Conservation (phyloP, 768 basidiomycete genomes). For the Lactarius quietus region DNA sequence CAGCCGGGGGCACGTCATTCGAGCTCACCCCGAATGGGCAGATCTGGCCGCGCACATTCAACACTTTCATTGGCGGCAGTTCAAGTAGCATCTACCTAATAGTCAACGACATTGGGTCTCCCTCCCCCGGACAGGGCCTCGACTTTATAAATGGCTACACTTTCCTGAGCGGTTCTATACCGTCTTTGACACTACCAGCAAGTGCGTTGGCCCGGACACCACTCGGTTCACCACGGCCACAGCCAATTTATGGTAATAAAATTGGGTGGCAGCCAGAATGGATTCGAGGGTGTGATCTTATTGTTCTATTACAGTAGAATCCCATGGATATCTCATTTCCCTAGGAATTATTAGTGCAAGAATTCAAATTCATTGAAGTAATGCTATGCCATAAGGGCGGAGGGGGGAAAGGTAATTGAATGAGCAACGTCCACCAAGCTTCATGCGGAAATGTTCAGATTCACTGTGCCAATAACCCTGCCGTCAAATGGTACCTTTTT, state of each 20-base stretch:
- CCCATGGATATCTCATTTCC: no score
- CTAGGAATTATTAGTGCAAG: background rate
- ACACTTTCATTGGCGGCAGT: conserved; percentile 42
- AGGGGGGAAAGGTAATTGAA: no score
- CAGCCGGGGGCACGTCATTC: conserved; percentile 34
- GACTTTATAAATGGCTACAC: conserved; percentile 55
- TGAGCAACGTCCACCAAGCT: no score
- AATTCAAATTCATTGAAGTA: background rate
- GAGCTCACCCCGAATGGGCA: conserved; percentile 43
- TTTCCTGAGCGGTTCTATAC: conserved; percentile 64
- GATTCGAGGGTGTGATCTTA: no score
- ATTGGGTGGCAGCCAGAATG: no score
- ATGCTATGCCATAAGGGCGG: background rate
- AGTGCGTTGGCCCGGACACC: conserved; percentile 54
- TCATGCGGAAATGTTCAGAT: no score
- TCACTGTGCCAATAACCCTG: no score
- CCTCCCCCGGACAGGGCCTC: conserved; percentile 44
- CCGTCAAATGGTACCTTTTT: no score
- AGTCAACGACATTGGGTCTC: conserved; percentile 37
- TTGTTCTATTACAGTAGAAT: no score
- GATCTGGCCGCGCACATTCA: conserved; percentile 42
- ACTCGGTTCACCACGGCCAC: conserved; percentile 47
- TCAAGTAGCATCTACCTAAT: conserved; percentile 38
- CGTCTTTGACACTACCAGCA: conserved; percentile 58
- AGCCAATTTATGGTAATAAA: conserved; percentile 29